Percentiles rank a stretch among this genome's conserved stretches.
These are phyloP conservation scores for Scleroderma citrinum DNA, from an alignment of 768 basidiomycete genomes.

Conservation along the genomic window DNA sequence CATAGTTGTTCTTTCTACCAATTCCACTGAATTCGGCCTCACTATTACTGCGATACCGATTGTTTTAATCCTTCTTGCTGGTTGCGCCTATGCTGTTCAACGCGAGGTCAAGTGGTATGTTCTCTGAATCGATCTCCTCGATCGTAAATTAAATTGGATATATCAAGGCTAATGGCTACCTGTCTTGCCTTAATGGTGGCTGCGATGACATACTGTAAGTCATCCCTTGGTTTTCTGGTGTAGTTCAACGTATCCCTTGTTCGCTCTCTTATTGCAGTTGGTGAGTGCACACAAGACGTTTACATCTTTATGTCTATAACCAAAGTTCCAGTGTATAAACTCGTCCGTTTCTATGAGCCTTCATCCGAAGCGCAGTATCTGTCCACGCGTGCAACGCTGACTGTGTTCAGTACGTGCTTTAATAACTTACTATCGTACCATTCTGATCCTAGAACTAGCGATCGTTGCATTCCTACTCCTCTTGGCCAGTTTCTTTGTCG, in stretches of 20 bases:
- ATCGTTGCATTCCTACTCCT: constrained; percentile 71
- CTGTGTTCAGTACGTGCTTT: constrained; percentile 63
- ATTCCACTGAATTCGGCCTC: constrained; percentile 73
- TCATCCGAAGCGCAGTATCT: constrained; percentile 46
- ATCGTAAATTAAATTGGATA: neutral
- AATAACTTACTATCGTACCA: neutral
- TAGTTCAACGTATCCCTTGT: constrained; percentile 5
- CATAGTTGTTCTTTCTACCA: constrained; percentile 60
- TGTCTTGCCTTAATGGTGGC: constrained; percentile 76
- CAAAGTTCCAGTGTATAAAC: constrained; percentile 60
- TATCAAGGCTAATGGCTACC: constrained; percentile 59
- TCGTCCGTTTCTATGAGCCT: constrained; percentile 78
- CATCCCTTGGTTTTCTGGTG: neutral
- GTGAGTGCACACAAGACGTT: constrained; percentile 12
- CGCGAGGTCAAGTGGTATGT: constrained; percentile 74
- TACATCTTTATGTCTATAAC: neutral
- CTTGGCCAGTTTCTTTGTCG: constrained; percentile 68
- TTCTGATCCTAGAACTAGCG: constrained; percentile 36
- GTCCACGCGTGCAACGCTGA: constrained; percentile 75
- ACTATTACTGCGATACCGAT: constrained; percentile 82
- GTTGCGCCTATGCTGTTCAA: constrained; percentile 66
- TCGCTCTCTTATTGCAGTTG: constrained; percentile 15
- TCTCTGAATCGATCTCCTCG: neutral
- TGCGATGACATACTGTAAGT: constrained; percentile 69
- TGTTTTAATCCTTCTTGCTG: constrained; percentile 58